These are phyloP conservation scores for Bromus sterilis DNA, from an alignment of 176 grass and related monocot genomes.

Conservation along the genomic window DNA sequence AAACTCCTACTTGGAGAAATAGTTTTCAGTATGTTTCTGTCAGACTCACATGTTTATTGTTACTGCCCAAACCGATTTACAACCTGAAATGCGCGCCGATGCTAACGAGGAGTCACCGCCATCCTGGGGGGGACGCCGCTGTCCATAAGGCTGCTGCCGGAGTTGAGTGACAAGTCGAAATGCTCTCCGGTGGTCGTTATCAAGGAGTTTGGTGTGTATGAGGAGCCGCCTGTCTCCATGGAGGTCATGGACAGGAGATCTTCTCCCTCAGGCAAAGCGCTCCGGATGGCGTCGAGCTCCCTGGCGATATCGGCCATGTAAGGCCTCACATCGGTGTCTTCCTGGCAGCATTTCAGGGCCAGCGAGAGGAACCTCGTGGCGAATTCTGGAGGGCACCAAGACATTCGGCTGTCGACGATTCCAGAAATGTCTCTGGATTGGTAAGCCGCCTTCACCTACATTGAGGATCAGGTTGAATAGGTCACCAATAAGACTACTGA, in stretches of 20 bases:
- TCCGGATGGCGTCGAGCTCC: constrained; percentile 62
- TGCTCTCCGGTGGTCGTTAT: not conserved
- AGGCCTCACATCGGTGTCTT: constrained; percentile 67
- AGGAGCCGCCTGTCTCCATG: constrained; percentile 3
- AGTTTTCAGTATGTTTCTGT: no score
- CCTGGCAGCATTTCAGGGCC: constrained; percentile 64
- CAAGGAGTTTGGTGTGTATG: constrained; percentile 11
- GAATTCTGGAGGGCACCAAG: constrained; percentile 40
- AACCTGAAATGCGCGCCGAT: not conserved
- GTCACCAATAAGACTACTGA: not conserved
- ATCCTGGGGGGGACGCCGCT: constrained; percentile 41
- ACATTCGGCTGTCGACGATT: constrained; percentile 55
- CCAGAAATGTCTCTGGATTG: constrained; percentile 41
- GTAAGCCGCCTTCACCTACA: constrained; percentile 56
- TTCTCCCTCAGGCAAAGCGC: constrained; percentile 42
- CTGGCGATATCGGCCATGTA: constrained; percentile 74
- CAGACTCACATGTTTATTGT: no score
- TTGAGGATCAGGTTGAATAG: not conserved
- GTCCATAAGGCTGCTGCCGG: constrained; percentile 12
- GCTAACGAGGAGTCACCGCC: constrained; percentile 24
- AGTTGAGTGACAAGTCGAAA: constrained; percentile 28
- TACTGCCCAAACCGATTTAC: constrained; percentile 1
- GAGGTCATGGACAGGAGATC: not conserved
- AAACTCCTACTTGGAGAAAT: no score
- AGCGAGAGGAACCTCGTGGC: constrained; percentile 45